A percentile compares a stretch with the other conserved stretches of the same genome.
phyloP scores from a whole-genome alignment of 2,329 filamentous ascomycete species.

The Cercospora nicotianae region DNA sequence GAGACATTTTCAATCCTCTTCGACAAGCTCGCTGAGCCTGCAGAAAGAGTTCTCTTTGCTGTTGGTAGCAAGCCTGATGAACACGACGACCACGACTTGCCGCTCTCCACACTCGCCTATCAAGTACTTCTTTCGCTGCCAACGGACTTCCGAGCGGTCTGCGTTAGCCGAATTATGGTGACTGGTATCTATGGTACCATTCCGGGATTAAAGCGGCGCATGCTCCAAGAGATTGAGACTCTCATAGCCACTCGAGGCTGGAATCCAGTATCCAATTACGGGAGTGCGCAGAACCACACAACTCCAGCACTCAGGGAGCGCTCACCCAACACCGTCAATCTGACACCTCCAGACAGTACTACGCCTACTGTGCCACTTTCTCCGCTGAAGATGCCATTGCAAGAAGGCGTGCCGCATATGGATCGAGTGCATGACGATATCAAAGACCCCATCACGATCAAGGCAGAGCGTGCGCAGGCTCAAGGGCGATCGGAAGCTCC shows the following conservation, averaged over 20 bases:
- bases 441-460: slow-evolving; percentile 54
- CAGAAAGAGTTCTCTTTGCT: slow-evolving; percentile 73
- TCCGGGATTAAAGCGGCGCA: slow-evolving; percentile 73
- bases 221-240: slow-evolving; percentile 70
- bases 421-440: slow-evolving; percentile 36
- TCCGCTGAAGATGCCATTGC: slow-evolving; percentile 29
- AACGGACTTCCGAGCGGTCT: slow-evolving; percentile 76
- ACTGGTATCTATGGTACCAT: slow-evolving; percentile 78
- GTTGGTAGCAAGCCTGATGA: slow-evolving; percentile 53
- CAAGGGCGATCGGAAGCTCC: slow-evolving; percentile 42
- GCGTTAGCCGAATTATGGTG: slow-evolving; percentile 87
- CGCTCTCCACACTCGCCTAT: slow-evolving; percentile 75
- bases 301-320: slow-evolving; percentile 24
- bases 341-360: slow-evolving; percentile 10
- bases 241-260: slow-evolving; percentile 71
- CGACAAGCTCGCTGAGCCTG: slow-evolving; percentile 68
- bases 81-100: slow-evolving; percentile 84
- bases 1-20: slow-evolving; percentile 61
- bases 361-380: slow-evolving; percentile 19
- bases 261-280: slow-evolving; percentile 72
- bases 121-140: slow-evolving; percentile 72
- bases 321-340: slow-evolving; percentile 22
- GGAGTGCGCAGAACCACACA: slow-evolving; percentile 42
- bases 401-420: slow-evolving; percentile 28
- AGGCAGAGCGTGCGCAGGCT: slow-evolving; percentile 53